Base-by-base conservation (phyloP, 2,329 filamentous ascomycete species). In the Colletotrichum cuscutae region DNA sequence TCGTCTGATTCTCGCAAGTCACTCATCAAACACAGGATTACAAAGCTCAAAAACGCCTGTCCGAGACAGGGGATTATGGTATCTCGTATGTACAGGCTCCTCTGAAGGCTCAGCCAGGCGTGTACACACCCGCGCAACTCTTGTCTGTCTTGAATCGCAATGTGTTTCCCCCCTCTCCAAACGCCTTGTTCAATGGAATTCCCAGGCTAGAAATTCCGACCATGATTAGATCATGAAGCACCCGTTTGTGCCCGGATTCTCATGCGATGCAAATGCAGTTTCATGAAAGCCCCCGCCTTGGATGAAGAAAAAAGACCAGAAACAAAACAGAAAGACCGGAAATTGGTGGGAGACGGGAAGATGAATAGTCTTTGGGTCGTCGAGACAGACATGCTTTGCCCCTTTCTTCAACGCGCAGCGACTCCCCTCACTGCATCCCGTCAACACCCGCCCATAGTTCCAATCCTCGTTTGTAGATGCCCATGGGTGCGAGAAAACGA, bases 1-100 rank as follows among this genome's bases (percentile, higher is more conserved):
- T n/a, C 9, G 13, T 11, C 28, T 62, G 30, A 28, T 35, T 53
- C 35, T 15, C 24, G 13, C 7, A 37, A 56, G 42, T 49, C 42
- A 49, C 42, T 8, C 42, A 49, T 7, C 9, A 7, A 7, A 19
- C 5, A 46, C 9, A 35, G 8, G 11, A 12, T 9, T 13, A 15
- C 46, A n/a, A 35, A 49, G 46, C 32, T 57, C 57, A 62, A 67
- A 67, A 57, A 70, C 65, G 62, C 65, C 72, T 72, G 61, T 68
- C 53, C 49, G 68, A 68, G 60, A 75, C 74, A 74, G 72, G 74
- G 56, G 28, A 72, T 72, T 75, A 68, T 72, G 72, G 69, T 69
- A 75, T 75, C 74, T 75, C 35, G 64, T 74, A 74, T 74, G 72
- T 75, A 75, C 72, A 74, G 61, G 49, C 63, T 65, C 62, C 54